Conservation (phyloP, 495 filamentous ascomycete genomes). For the Talaromyces trachyspermus region DNA sequence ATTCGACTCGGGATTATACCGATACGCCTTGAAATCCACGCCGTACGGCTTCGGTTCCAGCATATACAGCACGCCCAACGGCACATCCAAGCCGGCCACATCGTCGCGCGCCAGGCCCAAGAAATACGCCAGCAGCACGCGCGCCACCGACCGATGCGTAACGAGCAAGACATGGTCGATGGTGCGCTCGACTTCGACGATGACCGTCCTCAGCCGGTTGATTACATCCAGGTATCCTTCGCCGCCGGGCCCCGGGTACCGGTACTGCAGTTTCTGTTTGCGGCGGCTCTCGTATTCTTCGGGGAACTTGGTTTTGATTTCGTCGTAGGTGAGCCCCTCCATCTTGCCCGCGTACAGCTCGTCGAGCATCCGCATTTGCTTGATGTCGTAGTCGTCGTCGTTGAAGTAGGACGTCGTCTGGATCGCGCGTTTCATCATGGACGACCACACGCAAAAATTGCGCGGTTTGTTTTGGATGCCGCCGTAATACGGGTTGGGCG, state of each 20-base stretch:
- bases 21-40: constrained; percentile 90
- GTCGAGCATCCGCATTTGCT: constrained; percentile 97
- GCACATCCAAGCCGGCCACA: constrained; percentile 87
- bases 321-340: constrained; percentile 90
- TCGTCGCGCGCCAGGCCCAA: constrained; percentile 81
- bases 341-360: constrained; percentile 88
- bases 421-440: constrained; percentile 83
- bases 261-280: constrained; percentile 81
- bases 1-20: constrained; percentile 65
- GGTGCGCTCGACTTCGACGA: constrained; percentile 93
- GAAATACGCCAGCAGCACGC: constrained; percentile 94
- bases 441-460: constrained; percentile 97
- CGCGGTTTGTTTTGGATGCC: constrained; percentile 49
- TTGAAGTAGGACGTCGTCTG: constrained; percentile 82
- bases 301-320: constrained; percentile 66
- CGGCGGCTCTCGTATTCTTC: constrained; percentile 71
- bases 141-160: constrained; percentile 80
- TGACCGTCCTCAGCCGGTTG: constrained; percentile 88
- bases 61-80: constrained; percentile 83
- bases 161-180: constrained; percentile 90
- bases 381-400: constrained; percentile 95
- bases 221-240: constrained; percentile 97
- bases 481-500: constrained; percentile 80
- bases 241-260: constrained; percentile 90
- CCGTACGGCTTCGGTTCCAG: constrained; percentile 97